Conservation (phyloP, 805 yeast genomes). For the Ogataea methylovora region DNA sequence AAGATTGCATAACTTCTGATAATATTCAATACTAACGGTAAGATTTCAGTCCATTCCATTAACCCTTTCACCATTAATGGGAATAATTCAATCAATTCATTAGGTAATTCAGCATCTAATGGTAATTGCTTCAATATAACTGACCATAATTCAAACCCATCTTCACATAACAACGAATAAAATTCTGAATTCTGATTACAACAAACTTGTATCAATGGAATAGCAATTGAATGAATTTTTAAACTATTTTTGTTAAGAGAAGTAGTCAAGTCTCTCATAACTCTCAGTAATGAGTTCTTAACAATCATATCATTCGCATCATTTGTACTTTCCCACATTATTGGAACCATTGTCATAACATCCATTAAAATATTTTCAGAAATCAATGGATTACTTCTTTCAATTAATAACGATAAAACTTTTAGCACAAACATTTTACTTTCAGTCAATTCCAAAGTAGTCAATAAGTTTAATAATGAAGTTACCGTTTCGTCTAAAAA, state of each 20-base stretch:
- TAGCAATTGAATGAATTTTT: constrained; percentile 42
- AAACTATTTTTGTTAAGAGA: constrained; percentile 49
- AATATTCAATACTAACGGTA: constrained; percentile 56
- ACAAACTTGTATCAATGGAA: constrained; percentile 56
- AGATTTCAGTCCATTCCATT: constrained; percentile 63
- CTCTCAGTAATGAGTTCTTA: constrained; percentile 44
- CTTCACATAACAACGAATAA: constrained; percentile 63
- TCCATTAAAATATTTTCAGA: constrained; percentile 42
- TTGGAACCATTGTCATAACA: constrained; percentile 53
- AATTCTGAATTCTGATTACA: constrained; percentile 55
- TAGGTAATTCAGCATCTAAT: constrained; percentile 20
- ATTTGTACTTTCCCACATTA: constrained; percentile 62
- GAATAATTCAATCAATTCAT: constrained; percentile 35
- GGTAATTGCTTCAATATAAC: constrained; percentile 60
- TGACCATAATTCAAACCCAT: constrained; percentile 83
- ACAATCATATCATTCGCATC: constrained; percentile 35
- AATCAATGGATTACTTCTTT: constrained; percentile 58
- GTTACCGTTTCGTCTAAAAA: constrained; percentile 47
- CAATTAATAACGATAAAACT: constrained; percentile 55
- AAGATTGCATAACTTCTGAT: constrained; percentile 55
- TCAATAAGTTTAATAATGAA: constrained; percentile 42
- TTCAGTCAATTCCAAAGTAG: constrained; percentile 53
- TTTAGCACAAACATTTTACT: constrained; percentile 69
- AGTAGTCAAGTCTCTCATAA: constrained; percentile 46
- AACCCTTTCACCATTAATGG: constrained; percentile 52